A percentile compares a stretch with the other conserved stretches of the same genome.
Evolutionary conservation across 192 early-diverging fungal genomes (phyloP).

Genomic region (Coemansia erecta): DNA sequence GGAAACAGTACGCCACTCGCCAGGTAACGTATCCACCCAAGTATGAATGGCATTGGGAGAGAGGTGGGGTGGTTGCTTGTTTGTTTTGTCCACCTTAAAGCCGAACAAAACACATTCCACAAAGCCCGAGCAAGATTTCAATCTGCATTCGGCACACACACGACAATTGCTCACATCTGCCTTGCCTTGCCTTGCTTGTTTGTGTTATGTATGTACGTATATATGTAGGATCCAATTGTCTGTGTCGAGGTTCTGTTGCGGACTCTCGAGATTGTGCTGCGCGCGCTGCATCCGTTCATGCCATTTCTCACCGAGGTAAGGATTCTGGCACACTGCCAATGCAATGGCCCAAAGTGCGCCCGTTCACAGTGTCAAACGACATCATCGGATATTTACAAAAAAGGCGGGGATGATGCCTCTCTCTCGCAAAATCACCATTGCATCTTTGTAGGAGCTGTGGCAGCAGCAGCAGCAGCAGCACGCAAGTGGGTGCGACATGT

Average conservation of each 20-base stretch:
- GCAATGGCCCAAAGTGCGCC: background rate
- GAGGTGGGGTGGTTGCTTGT: background rate
- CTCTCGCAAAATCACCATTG: too few relatives aligned
- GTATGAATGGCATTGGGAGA: too few relatives aligned
- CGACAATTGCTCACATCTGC: background rate
- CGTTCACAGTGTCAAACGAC: background rate
- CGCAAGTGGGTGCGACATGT: conserved; percentile 9
- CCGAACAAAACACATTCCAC: too few relatives aligned
- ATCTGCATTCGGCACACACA: too few relatives aligned
- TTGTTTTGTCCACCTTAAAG: background rate
- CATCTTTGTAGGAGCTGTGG: conserved; percentile 48
- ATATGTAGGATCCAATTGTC: conserved; percentile 33
- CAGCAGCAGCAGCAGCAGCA: conserved; percentile 23
- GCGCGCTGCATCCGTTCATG: conserved; percentile 94
- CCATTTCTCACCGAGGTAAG: conserved; percentile 91
- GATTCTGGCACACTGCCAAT: background rate
- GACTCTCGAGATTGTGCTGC: conserved; percentile 57
- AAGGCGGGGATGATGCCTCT: background rate
- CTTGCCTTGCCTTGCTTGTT: conserved; percentile 2
- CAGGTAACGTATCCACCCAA: conserved; percentile 41
- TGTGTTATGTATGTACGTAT: conserved; percentile 22
- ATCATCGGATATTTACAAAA: conserved; percentile 5
- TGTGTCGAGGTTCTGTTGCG: conserved; percentile 37
- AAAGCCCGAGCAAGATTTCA: too few relatives aligned
- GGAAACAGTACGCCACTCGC: conserved; percentile 46